These are phyloP conservation scores for Colletotrichum abscissum DNA, from an alignment of 2,329 filamentous ascomycete species.

Conservation along the genomic window DNA sequence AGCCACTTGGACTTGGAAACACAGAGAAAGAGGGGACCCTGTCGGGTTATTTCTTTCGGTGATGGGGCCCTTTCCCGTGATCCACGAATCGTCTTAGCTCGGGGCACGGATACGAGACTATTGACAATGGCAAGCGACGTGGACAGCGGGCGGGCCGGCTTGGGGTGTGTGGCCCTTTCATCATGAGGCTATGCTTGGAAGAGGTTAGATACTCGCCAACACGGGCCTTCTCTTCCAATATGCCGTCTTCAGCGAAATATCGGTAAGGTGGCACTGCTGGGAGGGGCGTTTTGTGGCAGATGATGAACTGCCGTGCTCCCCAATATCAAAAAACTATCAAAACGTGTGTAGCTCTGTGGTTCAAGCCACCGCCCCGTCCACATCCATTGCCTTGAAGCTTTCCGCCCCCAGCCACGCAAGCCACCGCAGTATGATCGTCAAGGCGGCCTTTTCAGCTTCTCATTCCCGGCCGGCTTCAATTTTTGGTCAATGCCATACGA, in stretches of 20 bases:
- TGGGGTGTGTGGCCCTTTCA: not conserved
- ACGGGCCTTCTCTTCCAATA: not conserved
- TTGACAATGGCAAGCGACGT: conserved; percentile 10
- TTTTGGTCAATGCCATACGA: not conserved
- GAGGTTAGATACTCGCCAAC: not conserved
- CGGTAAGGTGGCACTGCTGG: not conserved
- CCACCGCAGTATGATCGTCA: not conserved
- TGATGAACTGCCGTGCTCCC: not conserved
- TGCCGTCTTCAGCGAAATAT: conserved; percentile 5
- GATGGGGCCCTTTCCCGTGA: conserved; percentile 1
- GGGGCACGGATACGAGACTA: conserved; percentile 22
- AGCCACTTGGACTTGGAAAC: not conserved
- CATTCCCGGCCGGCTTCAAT: not conserved
- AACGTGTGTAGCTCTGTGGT: conserved; percentile 17
- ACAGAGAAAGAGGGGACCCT: not conserved
- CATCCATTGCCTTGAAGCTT: not conserved
- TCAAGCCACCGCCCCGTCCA: conserved; percentile 21
- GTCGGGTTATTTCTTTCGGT: conserved; percentile 11
- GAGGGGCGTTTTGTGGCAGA: not conserved
- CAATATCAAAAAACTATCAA: conserved; percentile 12
- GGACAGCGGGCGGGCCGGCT: not conserved
- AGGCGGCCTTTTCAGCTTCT: conserved; percentile 1
- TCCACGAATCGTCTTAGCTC: not conserved
- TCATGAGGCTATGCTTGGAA: not conserved
- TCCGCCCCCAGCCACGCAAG: not conserved